phyloP scores from a whole-genome alignment of 2,329 filamentous ascomycete species.

The Penicillium sp. region DNA sequence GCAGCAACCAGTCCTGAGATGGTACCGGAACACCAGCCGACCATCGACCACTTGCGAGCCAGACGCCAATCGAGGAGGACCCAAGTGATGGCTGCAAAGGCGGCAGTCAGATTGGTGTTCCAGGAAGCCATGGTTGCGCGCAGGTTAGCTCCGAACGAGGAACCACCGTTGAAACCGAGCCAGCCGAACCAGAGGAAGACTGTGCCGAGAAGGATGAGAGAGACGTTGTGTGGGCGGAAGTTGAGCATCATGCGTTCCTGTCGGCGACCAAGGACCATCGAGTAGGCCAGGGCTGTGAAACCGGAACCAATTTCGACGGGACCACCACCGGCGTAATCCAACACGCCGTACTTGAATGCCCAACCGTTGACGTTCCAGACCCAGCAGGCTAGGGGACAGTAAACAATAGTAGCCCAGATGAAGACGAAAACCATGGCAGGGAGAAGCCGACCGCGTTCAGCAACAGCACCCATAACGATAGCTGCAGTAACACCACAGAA shows the following conservation, averaged over 20 bases:
- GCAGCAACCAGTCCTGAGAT: conserved; percentile 87
- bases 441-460: conserved; percentile 88
- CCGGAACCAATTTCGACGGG: conserved; percentile 97
- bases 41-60: conserved; percentile 90
- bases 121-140: conserved; percentile 95
- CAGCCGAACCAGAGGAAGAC: conserved; percentile 98
- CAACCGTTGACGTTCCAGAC: conserved; percentile 94
- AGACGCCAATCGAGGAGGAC: conserved; percentile 93
- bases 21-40: conserved; percentile 87
- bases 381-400: conserved; percentile 96
- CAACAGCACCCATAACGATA: conserved; percentile 87
- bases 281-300: conserved; percentile 90
- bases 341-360: conserved; percentile 84
- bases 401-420: conserved; percentile 94
- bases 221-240: conserved; percentile 98
- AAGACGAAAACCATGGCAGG: conserved; percentile 95
- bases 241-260: conserved; percentile 99
- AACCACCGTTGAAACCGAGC: conserved; percentile 98
- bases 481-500: conserved; percentile 92
- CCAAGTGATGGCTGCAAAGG: conserved; percentile 91
- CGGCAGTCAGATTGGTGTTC: conserved; percentile 93
- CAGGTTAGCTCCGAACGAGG: conserved; percentile 88
- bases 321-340: conserved; percentile 94
- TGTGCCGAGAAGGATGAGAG: conserved; percentile 91
- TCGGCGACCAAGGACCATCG: conserved; percentile 88